Evolutionary conservation across 441 rosid species (phyloP), one percentile per base, ranked within the genome.

Genomic region (Croton setiger): DNA sequence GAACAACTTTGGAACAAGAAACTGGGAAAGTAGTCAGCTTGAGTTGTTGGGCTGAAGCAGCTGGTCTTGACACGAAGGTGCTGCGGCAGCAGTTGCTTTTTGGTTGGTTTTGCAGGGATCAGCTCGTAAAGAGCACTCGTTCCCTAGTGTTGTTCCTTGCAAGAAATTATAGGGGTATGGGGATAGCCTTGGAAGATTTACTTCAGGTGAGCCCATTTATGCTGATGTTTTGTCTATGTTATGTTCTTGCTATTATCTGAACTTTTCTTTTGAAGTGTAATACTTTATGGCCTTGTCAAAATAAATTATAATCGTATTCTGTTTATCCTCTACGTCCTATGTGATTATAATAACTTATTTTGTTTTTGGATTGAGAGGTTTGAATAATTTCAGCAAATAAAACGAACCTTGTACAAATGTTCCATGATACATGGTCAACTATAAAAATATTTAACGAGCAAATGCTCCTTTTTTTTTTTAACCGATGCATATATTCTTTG

Each of bases 11-110:
- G 78, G 95, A 90, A 74, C 78, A 84, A 51, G 92, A 80, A 78
- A 79, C 79, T 3, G 96, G 93, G 57, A 82, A 70, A 70, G 85
- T 68, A 36, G 87, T 74, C 37, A 85, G 87, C 72, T 65, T 87
- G 80, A 78, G 84, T 72, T 75, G 86, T 85, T 92, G 98, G 93
- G 96, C 98, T 41, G 84, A 84, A 86, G 95, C 96, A 72, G 90
- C 89, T 49, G 89, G 85, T 60, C 77, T 87, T 72, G 84, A 81
- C 64, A 80, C 80, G 80, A 90, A 82, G 74, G 79, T 64, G 69
- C 83, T 92, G 75, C 85, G 77, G 59, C 85, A 79, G 67, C 78
- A 75, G 60, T 80, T 90, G 76, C 80, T 66, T 72, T 88, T 75
- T 68, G 98, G 96, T 73, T 86, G 93, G 95, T 72, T 76, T 72